These are phyloP conservation scores for Globisporangium echinulatum DNA, from an alignment of 352 stramenopile genomes.

Conservation along the genomic window DNA sequence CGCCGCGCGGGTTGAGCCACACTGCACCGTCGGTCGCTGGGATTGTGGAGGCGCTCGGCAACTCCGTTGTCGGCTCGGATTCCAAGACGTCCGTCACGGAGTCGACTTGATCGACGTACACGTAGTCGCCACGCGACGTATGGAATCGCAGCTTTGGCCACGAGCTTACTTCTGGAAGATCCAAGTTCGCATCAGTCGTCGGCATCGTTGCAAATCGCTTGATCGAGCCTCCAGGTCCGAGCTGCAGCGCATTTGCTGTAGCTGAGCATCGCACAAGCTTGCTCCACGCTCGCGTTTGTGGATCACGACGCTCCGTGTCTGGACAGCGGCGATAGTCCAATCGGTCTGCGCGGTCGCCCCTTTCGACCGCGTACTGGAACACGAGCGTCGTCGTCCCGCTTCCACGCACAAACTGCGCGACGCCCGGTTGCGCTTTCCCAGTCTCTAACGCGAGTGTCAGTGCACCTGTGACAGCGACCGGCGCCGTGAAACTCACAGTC, in stretches of 20 bases:
- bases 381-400: conserved; percentile 27
- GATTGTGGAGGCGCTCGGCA: too few relatives aligned
- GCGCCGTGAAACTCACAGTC: conserved; percentile 38
- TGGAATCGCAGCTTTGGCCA: conserved; percentile 52
- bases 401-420: conserved; percentile 35
- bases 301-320: conserved; percentile 19
- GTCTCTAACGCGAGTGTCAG: conserved; percentile 37
- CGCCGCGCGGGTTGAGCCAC: conserved; percentile 45
- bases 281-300: conserved; percentile 25
- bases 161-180: conserved; percentile 53
- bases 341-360: conserved; percentile 45
- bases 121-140: conserved; percentile 21
- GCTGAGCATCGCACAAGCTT: conserved; percentile 47
- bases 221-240: conserved; percentile 33
- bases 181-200: conserved; percentile 38
- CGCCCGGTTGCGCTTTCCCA: conserved; percentile 12
- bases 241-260: conserved; percentile 37
- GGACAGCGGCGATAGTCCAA: conserved; percentile 56
- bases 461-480: conserved; percentile 36
- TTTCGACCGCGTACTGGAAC: conserved; percentile 51
- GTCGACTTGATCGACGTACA: conserved; percentile 53
- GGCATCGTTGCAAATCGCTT: conserved; percentile 35
- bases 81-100: conserved; percentile 16
- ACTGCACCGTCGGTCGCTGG: neutral
- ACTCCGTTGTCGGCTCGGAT: too few relatives aligned